Percentiles rank a stretch among this genome's conserved stretches.
Conservation (phyloP, 331 rosid genomes). For the Cydonia oblonga region DNA sequence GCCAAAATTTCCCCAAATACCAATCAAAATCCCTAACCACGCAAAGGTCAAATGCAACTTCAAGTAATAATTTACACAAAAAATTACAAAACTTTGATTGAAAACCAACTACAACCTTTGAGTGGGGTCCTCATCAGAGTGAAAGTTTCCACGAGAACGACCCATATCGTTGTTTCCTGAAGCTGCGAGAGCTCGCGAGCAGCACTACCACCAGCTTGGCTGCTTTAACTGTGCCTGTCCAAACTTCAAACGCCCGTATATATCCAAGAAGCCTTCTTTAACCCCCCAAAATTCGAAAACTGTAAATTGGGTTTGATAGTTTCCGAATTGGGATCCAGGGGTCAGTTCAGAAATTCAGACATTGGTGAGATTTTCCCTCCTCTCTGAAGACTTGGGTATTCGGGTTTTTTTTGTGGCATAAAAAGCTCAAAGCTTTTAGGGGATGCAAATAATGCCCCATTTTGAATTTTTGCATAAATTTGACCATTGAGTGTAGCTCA, state of each 20-base stretch:
- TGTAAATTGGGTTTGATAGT: not conserved
- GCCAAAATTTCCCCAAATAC: not conserved
- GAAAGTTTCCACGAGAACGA: slow-evolving; percentile 92
- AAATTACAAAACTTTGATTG: not conserved
- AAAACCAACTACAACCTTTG: slow-evolving; percentile 49
- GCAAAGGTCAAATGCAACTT: slow-evolving; percentile 1
- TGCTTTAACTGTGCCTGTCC: not conserved
- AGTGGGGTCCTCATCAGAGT: slow-evolving; percentile 73
- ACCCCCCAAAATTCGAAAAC: slow-evolving; percentile 18
- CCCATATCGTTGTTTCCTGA: slow-evolving; percentile 54
- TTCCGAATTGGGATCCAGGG: slow-evolving; percentile 10
- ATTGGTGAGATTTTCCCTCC: slow-evolving; percentile 4
- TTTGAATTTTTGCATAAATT: too few species aligned
- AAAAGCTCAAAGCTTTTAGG: too few species aligned
- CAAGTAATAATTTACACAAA: not conserved
- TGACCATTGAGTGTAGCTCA: too few species aligned
- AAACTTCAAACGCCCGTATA: not conserved
- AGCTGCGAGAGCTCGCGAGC: slow-evolving; percentile 13
- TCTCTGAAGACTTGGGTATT: not conserved
- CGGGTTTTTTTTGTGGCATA: not conserved
- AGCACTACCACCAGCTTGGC: slow-evolving; percentile 7
- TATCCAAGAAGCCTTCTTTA: not conserved
- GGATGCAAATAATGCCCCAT: too few species aligned
- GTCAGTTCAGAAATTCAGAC: not conserved
- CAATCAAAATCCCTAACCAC: not conserved